These are phyloP conservation scores for Stentor roeselii DNA, from an alignment of 73 alveolate species.

Conservation along the genomic window DNA sequence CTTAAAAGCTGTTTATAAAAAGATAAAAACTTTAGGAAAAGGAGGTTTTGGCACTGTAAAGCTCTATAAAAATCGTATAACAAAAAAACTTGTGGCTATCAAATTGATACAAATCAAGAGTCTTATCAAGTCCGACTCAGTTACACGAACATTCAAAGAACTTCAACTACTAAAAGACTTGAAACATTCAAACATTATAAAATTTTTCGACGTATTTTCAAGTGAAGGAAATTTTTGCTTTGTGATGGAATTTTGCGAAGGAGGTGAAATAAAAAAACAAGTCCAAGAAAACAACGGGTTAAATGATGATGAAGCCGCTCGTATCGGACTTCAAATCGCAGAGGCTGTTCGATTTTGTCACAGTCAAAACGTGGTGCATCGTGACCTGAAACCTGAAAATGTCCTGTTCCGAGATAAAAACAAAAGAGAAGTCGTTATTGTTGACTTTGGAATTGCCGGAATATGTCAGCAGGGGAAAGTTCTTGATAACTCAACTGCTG, in stretches of 20 bases:
- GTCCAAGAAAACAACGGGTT: neutral
- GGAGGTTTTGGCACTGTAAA: slow-evolving; percentile 2
- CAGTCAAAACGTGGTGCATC: neutral
- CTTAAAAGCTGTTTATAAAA: neutral
- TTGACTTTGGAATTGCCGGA: neutral
- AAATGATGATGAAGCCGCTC: neutral
- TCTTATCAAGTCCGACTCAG: neutral
- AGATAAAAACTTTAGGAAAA: neutral
- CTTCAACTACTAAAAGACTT: neutral
- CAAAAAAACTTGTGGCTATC: neutral
- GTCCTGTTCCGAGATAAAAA: neutral
- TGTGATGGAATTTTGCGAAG: neutral
- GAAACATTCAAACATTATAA: neutral
- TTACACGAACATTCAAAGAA: neutral
- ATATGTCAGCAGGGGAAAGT: neutral
- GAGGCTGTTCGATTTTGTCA: neutral
- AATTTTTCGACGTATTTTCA: neutral
- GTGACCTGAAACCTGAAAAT: neutral
- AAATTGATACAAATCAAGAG: neutral
- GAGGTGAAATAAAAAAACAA: neutral
- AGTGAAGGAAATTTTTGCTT: neutral
- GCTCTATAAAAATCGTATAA: neutral
- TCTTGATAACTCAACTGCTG: neutral
- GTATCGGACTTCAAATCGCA: neutral
- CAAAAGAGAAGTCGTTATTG: neutral